Percentiles rank a stretch among this genome's conserved stretches.
phyloP scores from a whole-genome alignment of 371 early-diverging fungal genomes.

The Apophysomyces trapeziformis region DNA sequence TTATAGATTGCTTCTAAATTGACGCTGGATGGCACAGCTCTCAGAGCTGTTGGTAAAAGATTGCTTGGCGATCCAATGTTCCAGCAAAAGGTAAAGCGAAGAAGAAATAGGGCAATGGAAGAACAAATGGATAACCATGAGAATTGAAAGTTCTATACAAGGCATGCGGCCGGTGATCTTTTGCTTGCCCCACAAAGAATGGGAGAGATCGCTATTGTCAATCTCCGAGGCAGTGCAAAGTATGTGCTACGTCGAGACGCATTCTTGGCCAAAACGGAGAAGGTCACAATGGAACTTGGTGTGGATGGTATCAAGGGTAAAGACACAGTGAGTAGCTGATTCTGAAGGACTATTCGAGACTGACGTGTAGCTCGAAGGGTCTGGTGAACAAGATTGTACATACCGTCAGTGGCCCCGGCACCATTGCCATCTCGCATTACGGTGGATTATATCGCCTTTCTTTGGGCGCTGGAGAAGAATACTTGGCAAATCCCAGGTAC shows the following conservation, averaged over 20 bases:
- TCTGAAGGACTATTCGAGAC: neutral
- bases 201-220: constrained; percentile 70
- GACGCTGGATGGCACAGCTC: constrained; percentile 50
- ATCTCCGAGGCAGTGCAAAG: constrained; percentile 63
- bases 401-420: constrained; percentile 71
- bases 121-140: neutral
- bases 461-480: constrained; percentile 70
- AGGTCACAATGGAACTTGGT: constrained; percentile 64
- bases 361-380: constrained; percentile 55
- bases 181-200: constrained; percentile 67
- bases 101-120: too few species aligned
- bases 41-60: constrained; percentile 56
- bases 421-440: constrained; percentile 71
- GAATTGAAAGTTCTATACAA: constrained; percentile 60
- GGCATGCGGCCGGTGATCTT: constrained; percentile 64
- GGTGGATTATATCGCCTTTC: constrained; percentile 77
- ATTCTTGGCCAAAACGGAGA: constrained; percentile 69
- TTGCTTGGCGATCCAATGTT: constrained; percentile 61
- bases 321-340: constrained; percentile 23
- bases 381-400: constrained; percentile 66
- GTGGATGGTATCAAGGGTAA: constrained; percentile 38
- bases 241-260: constrained; percentile 73
- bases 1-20: constrained; percentile 54
- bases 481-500: constrained; percentile 73
- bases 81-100: constrained; percentile 60